Conservation (phyloP, 306 rosid species). For the Trifolium repens region DNA sequence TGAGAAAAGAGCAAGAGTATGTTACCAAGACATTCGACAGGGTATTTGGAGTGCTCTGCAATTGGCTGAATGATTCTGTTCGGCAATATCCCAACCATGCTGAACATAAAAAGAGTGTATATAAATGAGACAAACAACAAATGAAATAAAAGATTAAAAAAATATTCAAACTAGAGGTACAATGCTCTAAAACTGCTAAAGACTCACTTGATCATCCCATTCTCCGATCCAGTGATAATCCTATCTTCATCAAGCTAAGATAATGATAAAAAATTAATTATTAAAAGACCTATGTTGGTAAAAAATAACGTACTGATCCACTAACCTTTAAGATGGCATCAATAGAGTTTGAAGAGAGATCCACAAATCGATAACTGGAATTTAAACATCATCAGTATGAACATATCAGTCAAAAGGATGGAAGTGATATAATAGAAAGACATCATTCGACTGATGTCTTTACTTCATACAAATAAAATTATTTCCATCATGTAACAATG, state of each 20-base stretch:
- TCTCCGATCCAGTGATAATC: slow-evolving; percentile 86
- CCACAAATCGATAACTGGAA: slow-evolving; percentile 82
- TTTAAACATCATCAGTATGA: slow-evolving; percentile 43
- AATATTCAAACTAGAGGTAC: too few relatives aligned
- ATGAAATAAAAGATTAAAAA: too few relatives aligned
- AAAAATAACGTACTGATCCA: background rate
- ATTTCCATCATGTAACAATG: slow-evolving; percentile 20
- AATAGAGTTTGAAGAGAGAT: slow-evolving; percentile 74
- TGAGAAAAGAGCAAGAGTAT: slow-evolving; percentile 21
- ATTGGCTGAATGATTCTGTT: slow-evolving; percentile 88
- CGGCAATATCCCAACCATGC: too few relatives aligned
- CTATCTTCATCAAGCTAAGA: slow-evolving; percentile 93
- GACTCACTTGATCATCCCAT: slow-evolving; percentile 90
- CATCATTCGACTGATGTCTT: background rate
- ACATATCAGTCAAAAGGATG: slow-evolving; percentile 30
- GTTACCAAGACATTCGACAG: slow-evolving; percentile 87
- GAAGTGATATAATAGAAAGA: slow-evolving; percentile 19
- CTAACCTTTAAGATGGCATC: slow-evolving; percentile 84
- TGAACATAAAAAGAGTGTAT: too few relatives aligned
- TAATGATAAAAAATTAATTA: slow-evolving; percentile 20
- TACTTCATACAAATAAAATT: slow-evolving; percentile 8
- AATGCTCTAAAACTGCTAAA: slow-evolving; percentile 51
- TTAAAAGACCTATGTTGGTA: slow-evolving; percentile 12
- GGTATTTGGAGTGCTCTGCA: slow-evolving; percentile 87
- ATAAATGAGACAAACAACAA: too few relatives aligned